phyloP scores from a whole-genome alignment of 306 rosid genomes.

The Cucurbita pepo region DNA sequence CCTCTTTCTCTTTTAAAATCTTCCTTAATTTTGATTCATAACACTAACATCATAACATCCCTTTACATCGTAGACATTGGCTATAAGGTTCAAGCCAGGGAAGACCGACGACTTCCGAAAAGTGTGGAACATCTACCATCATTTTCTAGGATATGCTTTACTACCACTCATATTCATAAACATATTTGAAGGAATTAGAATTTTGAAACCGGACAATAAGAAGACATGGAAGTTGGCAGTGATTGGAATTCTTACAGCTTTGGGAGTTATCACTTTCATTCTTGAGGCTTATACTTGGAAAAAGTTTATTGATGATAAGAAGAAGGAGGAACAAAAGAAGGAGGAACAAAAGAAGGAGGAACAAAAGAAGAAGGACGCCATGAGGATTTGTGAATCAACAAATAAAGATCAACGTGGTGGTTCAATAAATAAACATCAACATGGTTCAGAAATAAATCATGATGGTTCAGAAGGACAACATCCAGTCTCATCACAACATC shows the following conservation, averaged over 20 bases:
- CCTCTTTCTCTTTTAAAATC: not conserved
- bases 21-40: not conserved
- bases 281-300: slow-evolving; percentile 22
- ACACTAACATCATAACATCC: not conserved
- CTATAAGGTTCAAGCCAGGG: not conserved
- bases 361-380: not conserved
- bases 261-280: slow-evolving; percentile 18
- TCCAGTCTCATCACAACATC: too few species aligned
- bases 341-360: too few species aligned
- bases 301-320: not conserved
- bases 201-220: slow-evolving; percentile 24
- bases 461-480: too few species aligned
- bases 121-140: slow-evolving; percentile 88
- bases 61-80: not conserved
- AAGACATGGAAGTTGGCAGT: slow-evolving; percentile 41
- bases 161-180: slow-evolving; percentile 29
- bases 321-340: too few species aligned
- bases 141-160: slow-evolving; percentile 59
- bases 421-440: too few species aligned
- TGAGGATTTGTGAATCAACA: too few species aligned
- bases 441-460: too few species aligned
- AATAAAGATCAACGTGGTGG: not conserved
- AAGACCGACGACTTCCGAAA: not conserved
- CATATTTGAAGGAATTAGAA: slow-evolving; percentile 57
- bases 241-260: slow-evolving; percentile 26